Conservation (phyloP, 495 filamentous ascomycete species). For the Platismatia glauca region DNA sequence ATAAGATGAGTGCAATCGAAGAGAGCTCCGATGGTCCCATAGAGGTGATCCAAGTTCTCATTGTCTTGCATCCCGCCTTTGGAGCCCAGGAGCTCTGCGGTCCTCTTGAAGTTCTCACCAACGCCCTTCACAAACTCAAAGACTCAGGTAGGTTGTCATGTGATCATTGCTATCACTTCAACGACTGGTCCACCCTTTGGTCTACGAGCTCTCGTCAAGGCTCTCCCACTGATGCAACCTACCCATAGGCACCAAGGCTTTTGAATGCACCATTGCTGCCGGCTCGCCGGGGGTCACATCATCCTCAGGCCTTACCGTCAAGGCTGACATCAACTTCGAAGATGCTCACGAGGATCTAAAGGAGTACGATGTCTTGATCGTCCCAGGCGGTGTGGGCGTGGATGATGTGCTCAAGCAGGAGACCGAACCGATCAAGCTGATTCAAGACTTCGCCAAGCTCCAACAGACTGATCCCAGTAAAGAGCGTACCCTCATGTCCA, state of each 20-base stretch:
- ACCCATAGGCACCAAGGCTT: slow-evolving; percentile 34
- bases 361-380: slow-evolving; percentile 61
- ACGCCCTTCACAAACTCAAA: slow-evolving; percentile 50
- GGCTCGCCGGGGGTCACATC: slow-evolving; percentile 37
- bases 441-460: slow-evolving; percentile 57
- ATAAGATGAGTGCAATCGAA: slow-evolving; percentile 25
- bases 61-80: slow-evolving; percentile 39
- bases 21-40: slow-evolving; percentile 19
- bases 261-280: slow-evolving; percentile 36
- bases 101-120: slow-evolving; percentile 54
- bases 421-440: slow-evolving; percentile 50
- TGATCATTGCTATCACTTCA: neutral
- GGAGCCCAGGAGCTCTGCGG: slow-evolving; percentile 55
- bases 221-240: slow-evolving; percentile 5
- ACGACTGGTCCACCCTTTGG: neutral
- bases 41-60: slow-evolving; percentile 43
- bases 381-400: slow-evolving; percentile 48
- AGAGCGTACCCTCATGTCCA: slow-evolving; percentile 63
- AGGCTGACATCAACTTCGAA: slow-evolving; percentile 43
- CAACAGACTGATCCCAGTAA: slow-evolving; percentile 57
- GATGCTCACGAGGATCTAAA: slow-evolving; percentile 58
- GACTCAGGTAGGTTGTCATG: slow-evolving; percentile 47
- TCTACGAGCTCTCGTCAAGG: neutral
- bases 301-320: slow-evolving; percentile 35
- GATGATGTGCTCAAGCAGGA: slow-evolving; percentile 43